These are phyloP conservation scores for Claviceps digitariae DNA, from an alignment of 2,329 filamentous ascomycete species.

Conservation along the genomic window DNA sequence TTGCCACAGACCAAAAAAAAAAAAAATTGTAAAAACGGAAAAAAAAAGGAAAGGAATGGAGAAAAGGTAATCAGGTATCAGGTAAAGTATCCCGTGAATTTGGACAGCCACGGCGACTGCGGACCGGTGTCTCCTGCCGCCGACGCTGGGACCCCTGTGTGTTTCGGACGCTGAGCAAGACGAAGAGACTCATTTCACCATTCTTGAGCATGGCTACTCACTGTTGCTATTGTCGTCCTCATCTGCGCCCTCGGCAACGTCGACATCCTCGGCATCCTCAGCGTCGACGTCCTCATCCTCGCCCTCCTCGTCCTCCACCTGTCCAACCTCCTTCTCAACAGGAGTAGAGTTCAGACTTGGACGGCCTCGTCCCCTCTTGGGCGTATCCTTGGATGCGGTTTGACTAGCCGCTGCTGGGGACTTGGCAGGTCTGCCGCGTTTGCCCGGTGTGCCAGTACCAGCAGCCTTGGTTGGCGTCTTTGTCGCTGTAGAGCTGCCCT, in stretches of 20 bases:
- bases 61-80: not conserved
- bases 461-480: conserved; percentile 7
- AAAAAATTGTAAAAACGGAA: not conserved
- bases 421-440: conserved; percentile 16
- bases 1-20: not conserved
- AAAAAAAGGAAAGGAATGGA: not conserved
- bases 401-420: conserved; percentile 13
- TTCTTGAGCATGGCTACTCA: conserved; percentile 5
- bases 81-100: conserved; percentile 2
- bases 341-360: not conserved
- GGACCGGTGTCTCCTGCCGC: not conserved
- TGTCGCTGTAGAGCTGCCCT: conserved; percentile 12
- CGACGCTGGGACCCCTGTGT: not conserved
- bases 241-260: conserved; percentile 9
- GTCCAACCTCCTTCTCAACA: not conserved
- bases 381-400: conserved; percentile 8
- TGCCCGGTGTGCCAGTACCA: conserved; percentile 5
- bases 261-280: conserved; percentile 10
- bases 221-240: conserved; percentile 8
- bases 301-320: conserved; percentile 3
- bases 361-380: conserved; percentile 8
- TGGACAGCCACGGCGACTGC: conserved; percentile 4
- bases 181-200: not conserved
- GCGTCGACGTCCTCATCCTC: conserved; percentile 15
- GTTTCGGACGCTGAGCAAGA: conserved; percentile 1